Base-by-base conservation (phyloP, 768 basidiomycete species). In the Pisolithus tinctorius region DNA sequence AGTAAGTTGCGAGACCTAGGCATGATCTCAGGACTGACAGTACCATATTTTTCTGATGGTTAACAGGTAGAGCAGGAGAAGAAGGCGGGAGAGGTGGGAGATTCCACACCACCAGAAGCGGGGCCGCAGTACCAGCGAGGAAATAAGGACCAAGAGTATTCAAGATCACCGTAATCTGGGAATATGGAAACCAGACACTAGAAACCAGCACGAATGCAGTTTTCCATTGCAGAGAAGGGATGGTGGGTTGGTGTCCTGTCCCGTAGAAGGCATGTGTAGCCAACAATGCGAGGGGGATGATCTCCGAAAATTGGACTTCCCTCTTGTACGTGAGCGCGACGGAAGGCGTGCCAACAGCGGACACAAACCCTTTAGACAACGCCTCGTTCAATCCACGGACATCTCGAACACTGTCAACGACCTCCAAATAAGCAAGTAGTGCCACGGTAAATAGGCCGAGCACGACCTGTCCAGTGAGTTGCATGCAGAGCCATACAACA, bases 211-310 rank as follows among this genome's bases (percentile, higher is more conserved):
- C 65, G 68, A 98, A 99, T 6, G 88, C 94, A 1, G 86, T 71
- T 66, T 96, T 96, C 96, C 95, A 99, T 58, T 98, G 95, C 40
- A 99, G 80, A 3, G 90, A 87, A 1, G 91, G 79, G 37, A 98
- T 75, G 3, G 85, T 85, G 1, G 93, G 78, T 68, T 98, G 93
- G 61, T 99, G 96, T 2, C 96, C 95, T 0, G 94, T 97, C 0
- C 80, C 74, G 63, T 88, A 89, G 75, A 94, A 98, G 7, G 79
- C 67, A 45, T 90, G 78, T 37, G 88, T 68, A 0, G 84, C 86
- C 10, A 96, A 73, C 7, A 97, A 76, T 0, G 86, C 85, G 13
- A 97, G 65, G 0, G 86, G 84, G 0, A 81, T 74, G 23, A 88
- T 69, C 53, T 94, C 89, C 6, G 78, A 69, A 65, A 94, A 89